phyloP scores from a whole-genome alignment of 768 basidiomycete genomes.

The Glaciozyma antarctica region DNA sequence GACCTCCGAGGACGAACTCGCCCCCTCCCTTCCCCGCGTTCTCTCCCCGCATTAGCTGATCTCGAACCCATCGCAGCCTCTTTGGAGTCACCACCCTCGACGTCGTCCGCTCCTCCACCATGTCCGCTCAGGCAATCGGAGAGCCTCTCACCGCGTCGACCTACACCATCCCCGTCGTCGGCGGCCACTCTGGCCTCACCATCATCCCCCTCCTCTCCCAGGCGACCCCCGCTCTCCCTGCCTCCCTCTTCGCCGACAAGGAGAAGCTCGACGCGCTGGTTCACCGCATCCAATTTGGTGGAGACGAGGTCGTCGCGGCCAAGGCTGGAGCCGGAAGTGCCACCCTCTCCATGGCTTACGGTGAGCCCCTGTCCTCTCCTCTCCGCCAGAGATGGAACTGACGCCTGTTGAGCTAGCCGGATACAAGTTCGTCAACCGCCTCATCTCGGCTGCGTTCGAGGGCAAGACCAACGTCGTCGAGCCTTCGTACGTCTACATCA shows the following conservation, averaged over 20 bases:
- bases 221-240: conserved; percentile 45
- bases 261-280: conserved; percentile 60
- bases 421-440: conserved; percentile 72
- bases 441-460: conserved; percentile 74
- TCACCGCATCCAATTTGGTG: conserved; percentile 86
- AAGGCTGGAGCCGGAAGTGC: conserved; percentile 90
- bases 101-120: conserved; percentile 86
- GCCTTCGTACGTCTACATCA: conserved; percentile 70
- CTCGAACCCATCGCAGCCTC: conserved; percentile 38
- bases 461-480: conserved; percentile 70
- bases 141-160: conserved; percentile 56
- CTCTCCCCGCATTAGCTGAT: no score
- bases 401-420: conserved; percentile 46
- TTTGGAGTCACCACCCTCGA: conserved; percentile 98
- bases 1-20: no score
- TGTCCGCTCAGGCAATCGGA: conserved; percentile 57
- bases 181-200: conserved; percentile 87
- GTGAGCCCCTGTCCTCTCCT: conserved; percentile 22
- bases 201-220: conserved; percentile 92
- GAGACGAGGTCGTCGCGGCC: conserved; percentile 96
- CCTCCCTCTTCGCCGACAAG: conserved; percentile 19
- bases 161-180: conserved; percentile 68
- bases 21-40: no score
- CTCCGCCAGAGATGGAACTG: background rate
- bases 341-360: conserved; percentile 65